A percentile compares a stretch with the other conserved stretches of the same genome.
phyloP scores from a whole-genome alignment of 2,329 filamentous ascomycete genomes.

The Tolypocladium sp. region DNA sequence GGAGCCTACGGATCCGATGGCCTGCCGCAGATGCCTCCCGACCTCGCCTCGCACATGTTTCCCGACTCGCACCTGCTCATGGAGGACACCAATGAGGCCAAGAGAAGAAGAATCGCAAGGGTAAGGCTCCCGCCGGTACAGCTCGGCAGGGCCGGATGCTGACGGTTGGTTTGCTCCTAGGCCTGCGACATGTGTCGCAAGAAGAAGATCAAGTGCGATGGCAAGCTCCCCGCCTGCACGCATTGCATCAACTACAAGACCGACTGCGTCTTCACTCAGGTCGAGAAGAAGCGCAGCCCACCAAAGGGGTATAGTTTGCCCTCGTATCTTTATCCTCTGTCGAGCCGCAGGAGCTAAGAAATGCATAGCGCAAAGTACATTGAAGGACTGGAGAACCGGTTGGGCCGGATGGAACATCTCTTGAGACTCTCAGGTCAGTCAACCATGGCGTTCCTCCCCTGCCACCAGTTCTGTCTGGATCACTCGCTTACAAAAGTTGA shows the following conservation, averaged over 20 bases:
- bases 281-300: slow-evolving; percentile 96
- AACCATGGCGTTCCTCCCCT: neutral
- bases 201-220: slow-evolving; percentile 97
- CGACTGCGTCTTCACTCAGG: slow-evolving; percentile 92
- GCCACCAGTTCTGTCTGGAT: neutral
- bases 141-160: neutral
- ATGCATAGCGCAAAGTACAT: slow-evolving; percentile 81
- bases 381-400: slow-evolving; percentile 86
- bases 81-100: slow-evolving; percentile 69
- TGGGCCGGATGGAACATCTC: slow-evolving; percentile 92
- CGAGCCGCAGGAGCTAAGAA: slow-evolving; percentile 9
- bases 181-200: slow-evolving; percentile 96
- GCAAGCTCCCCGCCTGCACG: slow-evolving; percentile 87
- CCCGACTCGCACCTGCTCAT: slow-evolving; percentile 46
- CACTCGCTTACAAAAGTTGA: neutral
- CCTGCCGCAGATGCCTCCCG: slow-evolving; percentile 46
- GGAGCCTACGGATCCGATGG: slow-evolving; percentile 52
- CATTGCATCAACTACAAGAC: slow-evolving; percentile 98
- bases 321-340: neutral
- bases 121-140: slow-evolving; percentile 38
- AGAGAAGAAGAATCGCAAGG: slow-evolving; percentile 79
- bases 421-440: slow-evolving; percentile 65
- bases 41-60: slow-evolving; percentile 52
- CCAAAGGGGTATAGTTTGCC: slow-evolving; percentile 73
- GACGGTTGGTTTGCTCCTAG: slow-evolving; percentile 29